Percentiles rank a stretch among this genome's conserved stretches.
These are phyloP conservation scores for Candida odintsovae DNA, from an alignment of 805 yeast species.

Conservation along the genomic window DNA sequence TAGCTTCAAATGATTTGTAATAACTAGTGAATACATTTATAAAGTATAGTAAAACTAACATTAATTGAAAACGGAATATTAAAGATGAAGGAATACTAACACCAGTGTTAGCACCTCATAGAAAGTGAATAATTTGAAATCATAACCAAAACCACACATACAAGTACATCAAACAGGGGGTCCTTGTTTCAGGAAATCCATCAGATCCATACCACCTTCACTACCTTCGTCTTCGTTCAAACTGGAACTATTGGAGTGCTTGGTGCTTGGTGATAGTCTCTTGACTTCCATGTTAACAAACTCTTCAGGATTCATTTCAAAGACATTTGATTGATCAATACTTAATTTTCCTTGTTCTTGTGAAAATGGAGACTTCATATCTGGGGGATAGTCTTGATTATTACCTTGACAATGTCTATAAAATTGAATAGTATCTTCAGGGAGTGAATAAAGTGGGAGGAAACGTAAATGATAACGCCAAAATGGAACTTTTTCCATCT, in stretches of 20 bases:
- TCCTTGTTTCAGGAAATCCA: constrained; percentile 41
- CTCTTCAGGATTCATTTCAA: constrained; percentile 12
- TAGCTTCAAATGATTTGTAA: too few relatives aligned
- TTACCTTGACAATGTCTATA: background rate
- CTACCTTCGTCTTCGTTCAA: constrained; percentile 3
- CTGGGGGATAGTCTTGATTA: background rate
- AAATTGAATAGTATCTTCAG: constrained; percentile 21
- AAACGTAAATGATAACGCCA: constrained; percentile 37
- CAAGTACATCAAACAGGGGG: constrained; percentile 19
- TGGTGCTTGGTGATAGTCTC: background rate
- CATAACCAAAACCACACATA: too few relatives aligned
- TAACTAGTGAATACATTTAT: background rate
- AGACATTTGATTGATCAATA: background rate
- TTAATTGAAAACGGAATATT: background rate
- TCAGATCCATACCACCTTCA: constrained; percentile 35
- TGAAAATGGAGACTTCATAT: background rate
- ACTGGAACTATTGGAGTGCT: background rate
- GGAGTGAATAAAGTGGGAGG: constrained; percentile 42
- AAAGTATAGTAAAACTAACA: too few relatives aligned
- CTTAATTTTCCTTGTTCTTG: background rate
- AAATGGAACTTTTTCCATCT: constrained; percentile 22
- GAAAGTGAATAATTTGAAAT: background rate
- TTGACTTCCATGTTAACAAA: constrained; percentile 6
- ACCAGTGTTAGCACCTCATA: background rate
- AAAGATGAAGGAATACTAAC: background rate